Base-by-base conservation (phyloP, 495 filamentous ascomycete species). In the Halenospora varia region DNA sequence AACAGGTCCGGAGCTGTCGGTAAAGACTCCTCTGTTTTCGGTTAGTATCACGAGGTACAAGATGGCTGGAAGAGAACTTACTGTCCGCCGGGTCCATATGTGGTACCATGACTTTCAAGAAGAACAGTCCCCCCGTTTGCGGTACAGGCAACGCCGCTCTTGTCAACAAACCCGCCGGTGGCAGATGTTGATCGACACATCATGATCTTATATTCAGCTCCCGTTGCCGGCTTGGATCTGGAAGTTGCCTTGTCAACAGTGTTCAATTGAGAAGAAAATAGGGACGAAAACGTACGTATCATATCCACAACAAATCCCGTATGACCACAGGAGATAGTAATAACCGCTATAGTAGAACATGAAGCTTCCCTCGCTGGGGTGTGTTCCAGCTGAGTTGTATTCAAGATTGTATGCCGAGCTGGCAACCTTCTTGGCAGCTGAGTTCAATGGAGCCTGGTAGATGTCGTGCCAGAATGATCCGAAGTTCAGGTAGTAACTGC, bases 61-160 rank as follows among this genome's bases (percentile, higher is more conserved):
- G 74, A 72, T 40, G 25, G 6, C 20, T 10, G 23, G 29, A 44
- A 46, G 15, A 72, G 71, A 1, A 78, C 75, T 18, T 69, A 73
- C 78, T 87, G 83, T 18, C 88, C 88, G 40, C 88, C 88, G 3
- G 88, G 87, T 2, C 78, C 88, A 62, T 88, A 92, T 4, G 87
- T 78, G 51, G 75, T 77, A 3, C 71, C 82, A 55, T 89, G 84
- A 11, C 74, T 79, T n/a, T 75, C 75, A 0, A 90, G 74, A 6
- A 90, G 75, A 2, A 79, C 74, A 0, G 81, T 86, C 0, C 88
- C 88, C 10, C 88, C 88, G 18, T 79, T 77, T 10, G 70, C 61
- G 0, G 71, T 75, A 68, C 86, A 89, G 0, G 72, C 63, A 0
- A 55, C 72, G 13, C 86, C 87, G n/a, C 65, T 68, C 46, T 77